Conservation (phyloP, 352 stramenopile genomes). For the Thalassiosira mediterranea region DNA sequence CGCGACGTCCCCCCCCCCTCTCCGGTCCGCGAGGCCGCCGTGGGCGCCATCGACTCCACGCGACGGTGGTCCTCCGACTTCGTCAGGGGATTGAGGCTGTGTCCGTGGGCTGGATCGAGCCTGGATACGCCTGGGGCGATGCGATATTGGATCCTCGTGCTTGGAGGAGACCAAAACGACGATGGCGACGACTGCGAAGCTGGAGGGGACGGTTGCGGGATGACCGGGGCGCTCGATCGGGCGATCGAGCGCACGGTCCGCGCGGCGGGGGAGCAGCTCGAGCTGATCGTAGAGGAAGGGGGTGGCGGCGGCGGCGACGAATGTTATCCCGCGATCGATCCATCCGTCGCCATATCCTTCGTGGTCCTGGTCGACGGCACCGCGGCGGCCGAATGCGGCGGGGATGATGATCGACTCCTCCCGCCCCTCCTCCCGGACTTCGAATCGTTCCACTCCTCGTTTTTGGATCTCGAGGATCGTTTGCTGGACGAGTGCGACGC, state of each 20-base stretch:
- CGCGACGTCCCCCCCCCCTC: too few relatives aligned
- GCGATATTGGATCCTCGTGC: conserved; percentile 56
- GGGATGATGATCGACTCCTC: neutral
- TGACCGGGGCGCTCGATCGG: conserved; percentile 19
- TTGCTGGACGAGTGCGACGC: conserved; percentile 55
- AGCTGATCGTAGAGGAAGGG: neutral
- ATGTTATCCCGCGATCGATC: conserved; percentile 42
- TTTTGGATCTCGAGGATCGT: conserved; percentile 69
- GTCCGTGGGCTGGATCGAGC: conserved; percentile 67
- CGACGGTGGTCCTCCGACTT: conserved; percentile 68
- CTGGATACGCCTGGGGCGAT: conserved; percentile 59
- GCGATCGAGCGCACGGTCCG: conserved; percentile 17
- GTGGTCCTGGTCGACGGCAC: conserved; percentile 38
- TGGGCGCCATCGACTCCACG: conserved; percentile 48
- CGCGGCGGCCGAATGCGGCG: neutral
- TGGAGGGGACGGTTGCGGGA: neutral
- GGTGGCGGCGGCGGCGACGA: conserved; percentile 18
- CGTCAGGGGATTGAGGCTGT: conserved; percentile 64
- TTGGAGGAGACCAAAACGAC: conserved; percentile 22
- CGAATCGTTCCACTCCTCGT: conserved; percentile 70
- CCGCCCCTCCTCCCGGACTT: conserved; percentile 38
- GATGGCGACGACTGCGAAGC: neutral
- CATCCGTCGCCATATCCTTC: conserved; percentile 63
- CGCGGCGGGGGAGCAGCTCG: conserved; percentile 29
- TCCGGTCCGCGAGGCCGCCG: too few relatives aligned